Base-by-base conservation (phyloP, 164 flowering plant species). In the Dillenia suffruticosa region DNA sequence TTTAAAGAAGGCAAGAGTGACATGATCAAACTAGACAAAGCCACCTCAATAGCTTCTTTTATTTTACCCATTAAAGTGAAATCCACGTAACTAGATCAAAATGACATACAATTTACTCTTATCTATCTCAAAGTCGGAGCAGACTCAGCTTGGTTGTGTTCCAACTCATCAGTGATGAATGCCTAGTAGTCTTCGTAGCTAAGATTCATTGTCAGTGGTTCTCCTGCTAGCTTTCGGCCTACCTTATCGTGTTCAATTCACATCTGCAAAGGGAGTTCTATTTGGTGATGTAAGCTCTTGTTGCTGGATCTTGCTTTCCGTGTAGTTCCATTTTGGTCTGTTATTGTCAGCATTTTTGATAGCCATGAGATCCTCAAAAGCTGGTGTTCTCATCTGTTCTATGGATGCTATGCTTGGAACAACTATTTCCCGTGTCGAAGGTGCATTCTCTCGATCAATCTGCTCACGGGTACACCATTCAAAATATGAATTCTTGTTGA, bases 381-480 rank as follows among this genome's bases (percentile, higher is more conserved):
- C 47, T 10, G 73, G 67, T 51, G 84, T 72, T 63, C 82, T 79
- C 82, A 86, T 65, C 64, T 74, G 83, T 67, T 87, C 93, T 48
- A 87, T 84, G 49, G 85, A 81, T 56, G 73, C 78, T 72, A 85
- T 44, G 51, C 81, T 81, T 0, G 96, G 96, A 17, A 87, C 76
- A 11, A 15, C 32, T 46, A 85, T 67, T 43, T 16, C 72, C 66
- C 74, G 77, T 62, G 71, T 82, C 68, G 57, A 68, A 5, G 81
- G 79, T 9, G 76, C 71, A 32, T 48, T 61, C 48, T n/a, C 60
- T 46, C 63, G 53, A 55, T 85, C 92, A 61, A 82, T 81, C 92
- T 85, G 83, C 69, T 69, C 44, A 62, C 4, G 46, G 9, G 10
- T n/a, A 66, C 49, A 45, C 17, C 56, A 63, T 46, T 61, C 15